Evolutionary conservation across 441 rosid species (phyloP), one percentile per base, ranked within the genome.

Genomic region (Rhodomyrtus psidioides): DNA sequence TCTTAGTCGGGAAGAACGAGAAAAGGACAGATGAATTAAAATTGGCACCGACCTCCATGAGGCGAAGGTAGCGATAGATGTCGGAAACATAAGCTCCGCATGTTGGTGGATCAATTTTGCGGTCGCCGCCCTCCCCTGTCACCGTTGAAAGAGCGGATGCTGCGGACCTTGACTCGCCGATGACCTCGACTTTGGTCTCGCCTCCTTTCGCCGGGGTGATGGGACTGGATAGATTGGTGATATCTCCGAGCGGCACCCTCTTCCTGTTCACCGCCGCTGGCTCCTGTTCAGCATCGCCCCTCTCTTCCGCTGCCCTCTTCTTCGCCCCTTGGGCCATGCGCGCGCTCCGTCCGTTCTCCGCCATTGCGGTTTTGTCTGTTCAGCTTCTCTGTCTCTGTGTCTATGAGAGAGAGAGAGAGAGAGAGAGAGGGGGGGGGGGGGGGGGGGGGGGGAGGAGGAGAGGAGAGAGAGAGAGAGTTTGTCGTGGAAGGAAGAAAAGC

Each of bases 221-320:
- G 24, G 28, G 79, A 21, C 54, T 65, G 7, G 87, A 39, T 54
- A 84, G 79, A 55, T 88, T 90, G 55, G 88, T 85, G 84, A 92
- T 89, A 51, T 93, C 92, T 12, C 92, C 91, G 8, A 92, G 89
- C 54, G 87, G 91, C 46, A 86, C 91, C 85, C 93, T 90, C 79
- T 88, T 90, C 87, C 79, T 83, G 55, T n/a, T 74, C 83, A 46
- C 81, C 70, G 91, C 46, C 19, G 84, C 59, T 13, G 13, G 46
- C n/a, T 28, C 84, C 58, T 30, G 59, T 6, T 55, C 84, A 19
- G 44, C 24, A 10, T 55, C 62, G 27, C 15, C 59, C 46, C 17
- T 9, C n/a, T 24, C 49, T 2, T 30, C 84, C 49, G 16, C 55
- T 1, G 84, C 60, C 26, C 84, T 54, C 84, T 56, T 82, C 84